Conservation (phyloP, 257 asterid genomes). For the Ilex asprella region DNA sequence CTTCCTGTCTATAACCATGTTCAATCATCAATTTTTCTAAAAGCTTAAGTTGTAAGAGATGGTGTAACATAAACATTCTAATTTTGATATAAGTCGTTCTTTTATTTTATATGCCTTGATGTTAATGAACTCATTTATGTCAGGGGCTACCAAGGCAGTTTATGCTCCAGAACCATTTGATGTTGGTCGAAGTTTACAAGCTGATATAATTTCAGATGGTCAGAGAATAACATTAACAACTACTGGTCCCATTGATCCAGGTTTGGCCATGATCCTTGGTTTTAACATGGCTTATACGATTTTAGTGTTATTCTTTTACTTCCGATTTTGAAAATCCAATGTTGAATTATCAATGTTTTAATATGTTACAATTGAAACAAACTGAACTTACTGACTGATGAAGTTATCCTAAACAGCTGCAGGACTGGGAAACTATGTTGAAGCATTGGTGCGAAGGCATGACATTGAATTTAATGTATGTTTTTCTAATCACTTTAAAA, state of each 20-base stretch:
- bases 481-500: constrained; percentile 3
- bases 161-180: constrained; percentile 97
- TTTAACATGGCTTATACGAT: neutral
- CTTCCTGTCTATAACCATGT: no score
- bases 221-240: constrained; percentile 47
- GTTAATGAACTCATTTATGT: constrained; percentile 7
- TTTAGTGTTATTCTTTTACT: neutral
- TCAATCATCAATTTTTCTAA: no score
- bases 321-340: neutral
- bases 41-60: no score
- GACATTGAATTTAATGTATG: constrained; percentile 86
- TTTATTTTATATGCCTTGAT: neutral
- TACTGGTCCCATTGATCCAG: constrained; percentile 72
- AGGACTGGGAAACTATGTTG: constrained; percentile 91
- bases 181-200: constrained; percentile 82
- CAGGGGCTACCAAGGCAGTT: constrained; percentile 81
- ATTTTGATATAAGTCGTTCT: no score
- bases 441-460: constrained; percentile 90
- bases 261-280: constrained; percentile 28
- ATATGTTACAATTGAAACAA: neutral
- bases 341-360: no score
- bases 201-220: constrained; percentile 47
- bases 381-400: constrained; percentile 9
- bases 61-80: no score
- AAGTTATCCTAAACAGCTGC: constrained; percentile 55